Evolutionary conservation across 1,284 basidiomycete species (phyloP), one percentile per base, ranked within the genome.

Genomic region (Grifola frondosa): DNA sequence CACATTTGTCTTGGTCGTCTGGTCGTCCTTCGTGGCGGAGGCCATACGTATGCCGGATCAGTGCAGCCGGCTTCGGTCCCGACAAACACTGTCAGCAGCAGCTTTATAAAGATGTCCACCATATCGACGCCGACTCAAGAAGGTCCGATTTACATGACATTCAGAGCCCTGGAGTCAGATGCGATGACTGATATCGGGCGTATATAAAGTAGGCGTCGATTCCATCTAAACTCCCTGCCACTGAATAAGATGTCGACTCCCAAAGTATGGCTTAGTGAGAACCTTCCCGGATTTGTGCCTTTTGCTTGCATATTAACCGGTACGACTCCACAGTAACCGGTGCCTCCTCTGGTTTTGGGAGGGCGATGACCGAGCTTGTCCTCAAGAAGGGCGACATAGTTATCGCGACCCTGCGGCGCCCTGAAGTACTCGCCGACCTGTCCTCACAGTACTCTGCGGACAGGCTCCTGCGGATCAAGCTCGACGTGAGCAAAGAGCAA

Each of bases 401-500:
- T 2, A 52, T 64, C 21, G 61, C 64, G 4, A 65, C 63, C 4
- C 57, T 65, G 9, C 61, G 64, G 19, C 58, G 46, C 9, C 61
- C 63, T 1, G 35, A 52, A 8, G 46, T 51, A 1, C 54, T 63
- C 11, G 40, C 45, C 13, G 48, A 49, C 5, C 61, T 67, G 19
- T 19, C 47, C 9, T 30, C 49, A 5, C 26, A 50, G 17, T 54
- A 59, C 29, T 21, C 55, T 6, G 4, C 42, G 1, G 33, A 44
- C 5, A 42, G 54, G 15, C 64, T 77, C 1, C 57, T 74, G 13
- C 53, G 67, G 12, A 45, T 69, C 42, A 53, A 61, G 33, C 48
- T 74, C 19, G 73, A 75, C 46, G 70, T 74, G 31, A 69, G 55
- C 19, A 50, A 62, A 2, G 43, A 23, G 31, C 52, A 41, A 10